Percentiles rank a stretch among this genome's conserved stretches.
Conservation (phyloP, 2,329 filamentous ascomycete genomes). For the Thermoascus crustaceus region DNA sequence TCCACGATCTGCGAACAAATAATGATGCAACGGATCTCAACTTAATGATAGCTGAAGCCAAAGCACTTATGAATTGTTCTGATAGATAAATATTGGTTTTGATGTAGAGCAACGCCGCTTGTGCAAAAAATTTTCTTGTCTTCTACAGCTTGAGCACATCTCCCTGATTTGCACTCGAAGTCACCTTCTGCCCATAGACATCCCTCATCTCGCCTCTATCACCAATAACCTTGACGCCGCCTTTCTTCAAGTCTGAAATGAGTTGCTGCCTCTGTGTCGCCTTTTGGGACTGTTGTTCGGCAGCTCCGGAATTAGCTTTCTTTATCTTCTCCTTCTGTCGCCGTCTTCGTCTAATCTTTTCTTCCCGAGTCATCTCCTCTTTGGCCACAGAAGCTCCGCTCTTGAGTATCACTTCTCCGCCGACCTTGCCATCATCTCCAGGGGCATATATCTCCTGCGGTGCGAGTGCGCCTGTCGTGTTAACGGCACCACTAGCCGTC, state of each 20-base stretch:
- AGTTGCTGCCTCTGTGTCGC: conserved; percentile 45
- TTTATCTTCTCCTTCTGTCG: conserved; percentile 79
- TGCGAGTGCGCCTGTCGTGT: conserved; percentile 61
- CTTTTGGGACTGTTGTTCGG: conserved; percentile 39
- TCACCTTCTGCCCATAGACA: conserved; percentile 62
- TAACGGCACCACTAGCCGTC: conserved; percentile 60
- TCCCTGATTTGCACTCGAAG: conserved; percentile 15
- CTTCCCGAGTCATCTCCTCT: conserved; percentile 81
- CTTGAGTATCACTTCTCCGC: conserved; percentile 68
- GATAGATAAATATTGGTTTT: no score
- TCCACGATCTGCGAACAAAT: conserved; percentile 10
- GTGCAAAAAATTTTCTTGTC: conserved; percentile 7
- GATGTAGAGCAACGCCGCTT: neutral
- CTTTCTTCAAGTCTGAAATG: conserved; percentile 65
- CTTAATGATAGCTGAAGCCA: no score
- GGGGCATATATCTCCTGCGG: conserved; percentile 90
- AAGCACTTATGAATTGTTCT: no score
- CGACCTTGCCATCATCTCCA: conserved; percentile 54
- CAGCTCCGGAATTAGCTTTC: conserved; percentile 47
- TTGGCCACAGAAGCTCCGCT: conserved; percentile 67
- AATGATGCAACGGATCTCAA: no score
- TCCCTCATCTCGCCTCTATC: conserved; percentile 79
- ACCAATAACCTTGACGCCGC: conserved; percentile 84
- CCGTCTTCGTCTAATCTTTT: conserved; percentile 67
- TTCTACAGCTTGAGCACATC: conserved; percentile 30